These are phyloP conservation scores for Colletotrichum sp. DNA, from an alignment of 2,329 filamentous ascomycete species.

Conservation along the genomic window DNA sequence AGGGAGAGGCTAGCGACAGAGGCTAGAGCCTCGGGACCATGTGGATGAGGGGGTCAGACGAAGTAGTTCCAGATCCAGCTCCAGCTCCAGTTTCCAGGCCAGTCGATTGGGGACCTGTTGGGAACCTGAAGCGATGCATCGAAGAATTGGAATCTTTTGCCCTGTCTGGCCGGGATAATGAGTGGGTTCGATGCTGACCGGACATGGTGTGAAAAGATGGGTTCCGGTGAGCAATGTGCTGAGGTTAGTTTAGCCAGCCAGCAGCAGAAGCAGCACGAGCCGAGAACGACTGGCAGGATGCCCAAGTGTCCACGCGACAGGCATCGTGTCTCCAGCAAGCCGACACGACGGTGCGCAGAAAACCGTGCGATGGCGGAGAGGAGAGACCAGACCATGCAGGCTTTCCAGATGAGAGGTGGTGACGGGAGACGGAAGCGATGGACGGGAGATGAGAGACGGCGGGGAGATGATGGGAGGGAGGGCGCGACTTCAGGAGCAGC, in stretches of 20 bases:
- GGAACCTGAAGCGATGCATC: not conserved
- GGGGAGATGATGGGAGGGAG: not conserved
- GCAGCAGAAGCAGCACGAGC: not conserved
- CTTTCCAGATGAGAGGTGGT: not conserved
- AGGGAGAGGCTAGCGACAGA: not conserved
- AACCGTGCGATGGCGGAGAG: not conserved
- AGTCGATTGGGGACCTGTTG: not conserved
- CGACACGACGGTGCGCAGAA: slow-evolving; percentile 1
- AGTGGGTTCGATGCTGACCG: slow-evolving; percentile 1
- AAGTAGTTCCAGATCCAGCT: slow-evolving; percentile 11
- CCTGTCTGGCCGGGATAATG: not conserved
- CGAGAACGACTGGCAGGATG: not conserved
- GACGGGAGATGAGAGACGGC: not conserved
- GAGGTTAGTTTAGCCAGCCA: not conserved
- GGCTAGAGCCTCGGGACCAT: slow-evolving; percentile 9
- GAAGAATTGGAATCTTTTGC: slow-evolving; percentile 9
- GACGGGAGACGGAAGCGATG: not conserved
- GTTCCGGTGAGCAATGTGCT: not conserved
- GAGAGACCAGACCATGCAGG: not conserved
- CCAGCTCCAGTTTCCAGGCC: slow-evolving; percentile 12
- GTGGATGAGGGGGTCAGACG: slow-evolving; percentile 16
- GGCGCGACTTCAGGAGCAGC: not conserved
- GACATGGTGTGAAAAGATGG: not conserved
- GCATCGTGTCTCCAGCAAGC: not conserved
- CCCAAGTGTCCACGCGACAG: not conserved